Conservation (phyloP, 2,329 filamentous ascomycete genomes). For the Plenodomus tracheiphilus region DNA sequence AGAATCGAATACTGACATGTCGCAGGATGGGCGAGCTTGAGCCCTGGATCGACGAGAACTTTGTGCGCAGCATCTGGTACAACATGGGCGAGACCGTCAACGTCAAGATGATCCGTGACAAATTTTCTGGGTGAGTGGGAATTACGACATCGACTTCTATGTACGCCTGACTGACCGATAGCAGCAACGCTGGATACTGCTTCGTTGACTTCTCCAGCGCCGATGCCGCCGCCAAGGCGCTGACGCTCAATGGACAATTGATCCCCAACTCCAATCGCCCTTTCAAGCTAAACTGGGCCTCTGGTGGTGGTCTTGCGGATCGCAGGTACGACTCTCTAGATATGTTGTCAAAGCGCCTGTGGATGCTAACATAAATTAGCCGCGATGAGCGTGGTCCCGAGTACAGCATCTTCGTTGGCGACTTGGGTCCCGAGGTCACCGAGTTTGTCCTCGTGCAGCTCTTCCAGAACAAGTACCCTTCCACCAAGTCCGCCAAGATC, state of each 20-base stretch:
- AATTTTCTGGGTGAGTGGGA: slow-evolving; percentile 82
- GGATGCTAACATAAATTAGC: slow-evolving; percentile 35
- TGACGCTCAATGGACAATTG: slow-evolving; percentile 82
- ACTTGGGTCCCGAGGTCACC: slow-evolving; percentile 96
- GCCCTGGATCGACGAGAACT: slow-evolving; percentile 99
- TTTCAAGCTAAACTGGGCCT: slow-evolving; percentile 99
- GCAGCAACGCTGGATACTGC: slow-evolving; percentile 98
- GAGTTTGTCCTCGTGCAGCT: slow-evolving; percentile 97
- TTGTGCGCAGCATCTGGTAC: slow-evolving; percentile 93
- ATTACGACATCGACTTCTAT: slow-evolving; percentile 14
- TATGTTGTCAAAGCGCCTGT: neutral
- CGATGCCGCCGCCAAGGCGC: slow-evolving; percentile 86
- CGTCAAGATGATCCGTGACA: slow-evolving; percentile 99
- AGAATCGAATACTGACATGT: slow-evolving; percentile 23
- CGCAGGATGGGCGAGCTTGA: slow-evolving; percentile 97
- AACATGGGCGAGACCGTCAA: slow-evolving; percentile 93
- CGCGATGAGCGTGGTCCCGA: slow-evolving; percentile 96
- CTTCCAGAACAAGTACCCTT: slow-evolving; percentile 94
- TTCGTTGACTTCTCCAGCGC: slow-evolving; percentile 90
- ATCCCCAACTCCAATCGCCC: slow-evolving; percentile 93
- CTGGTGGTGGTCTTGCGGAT: slow-evolving; percentile 91
- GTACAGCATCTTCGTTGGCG: slow-evolving; percentile 96
- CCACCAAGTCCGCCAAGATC: slow-evolving; percentile 99
- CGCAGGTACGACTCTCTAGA: slow-evolving; percentile 65
- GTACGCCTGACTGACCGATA: slow-evolving; percentile 53